Percentiles rank a stretch among this genome's conserved stretches.
Evolutionary conservation across 2,329 filamentous ascomycete genomes (phyloP).

Genomic region (Balansia obtecta): DNA sequence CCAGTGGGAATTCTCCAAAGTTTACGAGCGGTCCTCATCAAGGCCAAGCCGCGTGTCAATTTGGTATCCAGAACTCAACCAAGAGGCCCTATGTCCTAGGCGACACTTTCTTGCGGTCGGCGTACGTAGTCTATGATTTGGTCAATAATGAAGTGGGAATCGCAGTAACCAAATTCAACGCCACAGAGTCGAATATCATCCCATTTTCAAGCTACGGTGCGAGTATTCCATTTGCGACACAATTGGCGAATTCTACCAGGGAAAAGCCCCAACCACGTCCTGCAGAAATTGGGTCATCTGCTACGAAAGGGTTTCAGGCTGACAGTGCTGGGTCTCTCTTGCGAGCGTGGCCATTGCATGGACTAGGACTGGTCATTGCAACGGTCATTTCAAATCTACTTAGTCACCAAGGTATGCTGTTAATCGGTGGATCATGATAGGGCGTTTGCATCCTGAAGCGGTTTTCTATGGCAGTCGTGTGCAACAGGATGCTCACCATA

Average conservation of each 20-base stretch:
- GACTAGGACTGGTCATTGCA: background rate
- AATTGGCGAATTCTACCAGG: conserved; percentile 14
- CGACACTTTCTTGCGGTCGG: conserved; percentile 35
- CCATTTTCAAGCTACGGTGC: conserved; percentile 37
- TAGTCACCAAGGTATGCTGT: background rate
- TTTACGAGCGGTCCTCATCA: conserved; percentile 30
- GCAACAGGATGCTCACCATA: too few relatives aligned
- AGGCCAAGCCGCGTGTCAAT: conserved; percentile 36
- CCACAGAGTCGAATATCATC: conserved; percentile 35
- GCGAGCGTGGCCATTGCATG: background rate
- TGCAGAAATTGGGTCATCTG: conserved; percentile 12
- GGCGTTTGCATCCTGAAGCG: too few relatives aligned
- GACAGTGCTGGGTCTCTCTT: background rate
- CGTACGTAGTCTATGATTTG: conserved; percentile 48
- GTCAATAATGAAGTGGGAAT: conserved; percentile 44
- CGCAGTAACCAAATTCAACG: conserved; percentile 43
- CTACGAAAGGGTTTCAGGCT: conserved; percentile 21
- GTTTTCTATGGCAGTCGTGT: too few relatives aligned
- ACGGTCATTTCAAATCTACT: background rate
- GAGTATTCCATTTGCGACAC: conserved; percentile 36
- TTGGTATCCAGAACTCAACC: conserved; percentile 42
- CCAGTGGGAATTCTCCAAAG: conserved; percentile 17
- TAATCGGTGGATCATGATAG: too few relatives aligned
- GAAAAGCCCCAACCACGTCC: conserved; percentile 7
- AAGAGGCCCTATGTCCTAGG: conserved; percentile 30